Evolutionary conservation across 2,329 filamentous ascomycete genomes (phyloP).

Genomic region (Madurella fahalii): DNA sequence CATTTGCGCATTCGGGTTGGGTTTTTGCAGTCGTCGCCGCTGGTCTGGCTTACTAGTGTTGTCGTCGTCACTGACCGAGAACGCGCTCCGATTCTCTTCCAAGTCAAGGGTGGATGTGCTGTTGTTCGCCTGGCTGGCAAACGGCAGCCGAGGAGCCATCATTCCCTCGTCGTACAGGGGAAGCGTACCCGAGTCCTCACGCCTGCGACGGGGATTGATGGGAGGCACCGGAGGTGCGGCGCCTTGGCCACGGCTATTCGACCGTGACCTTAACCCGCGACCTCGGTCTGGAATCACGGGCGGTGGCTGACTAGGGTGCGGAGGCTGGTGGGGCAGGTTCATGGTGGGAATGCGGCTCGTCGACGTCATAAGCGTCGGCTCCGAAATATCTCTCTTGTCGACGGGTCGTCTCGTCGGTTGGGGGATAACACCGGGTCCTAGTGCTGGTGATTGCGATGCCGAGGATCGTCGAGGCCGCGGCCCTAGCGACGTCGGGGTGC

Average conservation of each 20-base stretch:
- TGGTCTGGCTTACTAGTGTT: constrained; percentile 33
- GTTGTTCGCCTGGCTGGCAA: constrained; percentile 22
- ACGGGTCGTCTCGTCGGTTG: constrained; percentile 41
- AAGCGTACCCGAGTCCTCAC: constrained; percentile 36
- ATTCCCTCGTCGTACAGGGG: constrained; percentile 30
- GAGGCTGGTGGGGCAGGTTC: constrained; percentile 32
- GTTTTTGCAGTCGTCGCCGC: constrained; percentile 42
- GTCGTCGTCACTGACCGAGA: constrained; percentile 39
- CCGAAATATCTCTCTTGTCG: constrained; percentile 47
- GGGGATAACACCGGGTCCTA: constrained; percentile 31
- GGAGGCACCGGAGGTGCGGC: constrained; percentile 51
- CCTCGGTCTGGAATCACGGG: constrained; percentile 21
- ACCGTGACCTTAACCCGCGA: constrained; percentile 37
- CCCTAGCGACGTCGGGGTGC: constrained; percentile 32
- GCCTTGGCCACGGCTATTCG: constrained; percentile 34
- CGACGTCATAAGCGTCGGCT: constrained; percentile 46
- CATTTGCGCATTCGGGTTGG: constrained; percentile 38
- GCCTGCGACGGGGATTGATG: constrained; percentile 53
- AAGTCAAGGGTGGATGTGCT: constrained; percentile 16
- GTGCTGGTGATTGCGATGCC: constrained; percentile 30
- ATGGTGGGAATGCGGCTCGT: constrained; percentile 44
- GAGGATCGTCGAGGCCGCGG: constrained; percentile 35
- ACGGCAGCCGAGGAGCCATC: constrained; percentile 32
- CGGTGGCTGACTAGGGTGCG: constrained; percentile 25
- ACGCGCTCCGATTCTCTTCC: constrained; percentile 28